Evolutionary conservation across 1,284 basidiomycete species (phyloP).

Genomic region (Macrocystidia cucumis): DNA sequence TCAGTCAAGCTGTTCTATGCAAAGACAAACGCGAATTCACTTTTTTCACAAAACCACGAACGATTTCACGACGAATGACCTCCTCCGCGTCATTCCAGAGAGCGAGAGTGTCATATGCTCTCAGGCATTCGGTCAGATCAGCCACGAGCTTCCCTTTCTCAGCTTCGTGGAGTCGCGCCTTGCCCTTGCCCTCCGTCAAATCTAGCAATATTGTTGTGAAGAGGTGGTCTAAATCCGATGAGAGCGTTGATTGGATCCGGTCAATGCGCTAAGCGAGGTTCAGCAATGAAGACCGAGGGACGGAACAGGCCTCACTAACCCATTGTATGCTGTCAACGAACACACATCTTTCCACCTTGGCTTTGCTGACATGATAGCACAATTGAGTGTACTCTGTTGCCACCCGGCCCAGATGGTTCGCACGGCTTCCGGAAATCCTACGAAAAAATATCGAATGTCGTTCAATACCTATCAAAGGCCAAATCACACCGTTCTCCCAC

Average conservation of each 20-base stretch:
- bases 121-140: conserved; percentile 73
- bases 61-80: conserved; percentile 62
- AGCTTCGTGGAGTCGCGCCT: conserved; percentile 40
- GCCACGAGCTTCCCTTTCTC: conserved; percentile 56
- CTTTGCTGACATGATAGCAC: conserved; percentile 85
- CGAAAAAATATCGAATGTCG: too few relatives aligned
- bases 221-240: conserved; percentile 76
- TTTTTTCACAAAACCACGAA: conserved; percentile 72
- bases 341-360: conserved; percentile 62
- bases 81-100: conserved; percentile 85
- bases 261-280: conserved; percentile 60
- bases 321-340: conserved; percentile 81
- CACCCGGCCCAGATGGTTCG: conserved; percentile 81
- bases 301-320: conserved; percentile 51
- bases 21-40: conserved; percentile 19
- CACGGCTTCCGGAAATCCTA: conserved; percentile 56
- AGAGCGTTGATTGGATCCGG: conserved; percentile 72
- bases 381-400: conserved; percentile 89
- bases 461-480: too few relatives aligned
- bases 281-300: conserved; percentile 9
- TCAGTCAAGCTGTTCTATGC: neutral
- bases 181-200: conserved; percentile 38
- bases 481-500: too few relatives aligned
- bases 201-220: conserved; percentile 52
- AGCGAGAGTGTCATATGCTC: conserved; percentile 75